phyloP scores from a whole-genome alignment of 139 green algal species.

The Chlorella vulgaris region DNA sequence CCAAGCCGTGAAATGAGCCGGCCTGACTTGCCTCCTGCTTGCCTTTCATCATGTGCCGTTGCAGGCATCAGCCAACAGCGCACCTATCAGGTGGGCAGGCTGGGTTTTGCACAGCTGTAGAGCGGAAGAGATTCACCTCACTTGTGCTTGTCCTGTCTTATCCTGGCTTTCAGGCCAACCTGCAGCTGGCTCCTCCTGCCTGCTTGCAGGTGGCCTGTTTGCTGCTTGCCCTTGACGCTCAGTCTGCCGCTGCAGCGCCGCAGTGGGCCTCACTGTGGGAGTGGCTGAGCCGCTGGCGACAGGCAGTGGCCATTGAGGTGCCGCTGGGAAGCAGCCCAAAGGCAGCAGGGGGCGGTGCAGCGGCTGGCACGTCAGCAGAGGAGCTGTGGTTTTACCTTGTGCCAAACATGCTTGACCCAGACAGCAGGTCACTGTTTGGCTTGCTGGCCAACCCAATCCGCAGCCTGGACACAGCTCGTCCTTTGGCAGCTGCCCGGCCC shows the following conservation, averaged over 20 bases:
- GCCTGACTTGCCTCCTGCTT: neutral
- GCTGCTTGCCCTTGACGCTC: neutral
- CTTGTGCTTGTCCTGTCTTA: too few relatives aligned
- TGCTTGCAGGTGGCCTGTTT: neutral
- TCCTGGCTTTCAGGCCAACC: too few relatives aligned
- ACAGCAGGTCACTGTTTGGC: neutral
- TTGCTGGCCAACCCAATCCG: slow-evolving; percentile 2
- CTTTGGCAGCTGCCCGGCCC: too few relatives aligned
- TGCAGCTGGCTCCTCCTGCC: too few relatives aligned
- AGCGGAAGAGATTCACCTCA: too few relatives aligned
- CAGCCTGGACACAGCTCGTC: too few relatives aligned
- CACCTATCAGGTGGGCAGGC: too few relatives aligned
- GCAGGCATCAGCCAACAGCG: too few relatives aligned
- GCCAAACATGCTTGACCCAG: neutral
- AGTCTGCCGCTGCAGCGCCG: neutral
- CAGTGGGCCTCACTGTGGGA: neutral
- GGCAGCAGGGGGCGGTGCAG: neutral
- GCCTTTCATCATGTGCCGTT: too few relatives aligned
- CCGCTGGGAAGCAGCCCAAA: neutral
- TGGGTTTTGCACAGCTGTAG: too few relatives aligned
- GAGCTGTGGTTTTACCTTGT: neutral
- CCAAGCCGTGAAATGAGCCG: too few relatives aligned
- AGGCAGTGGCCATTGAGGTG: neutral
- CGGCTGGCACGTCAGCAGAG: neutral
- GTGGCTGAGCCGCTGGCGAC: neutral